These are phyloP conservation scores for Mycena citricolor DNA, from an alignment of 1,284 basidiomycete genomes.

Conservation along the genomic window DNA sequence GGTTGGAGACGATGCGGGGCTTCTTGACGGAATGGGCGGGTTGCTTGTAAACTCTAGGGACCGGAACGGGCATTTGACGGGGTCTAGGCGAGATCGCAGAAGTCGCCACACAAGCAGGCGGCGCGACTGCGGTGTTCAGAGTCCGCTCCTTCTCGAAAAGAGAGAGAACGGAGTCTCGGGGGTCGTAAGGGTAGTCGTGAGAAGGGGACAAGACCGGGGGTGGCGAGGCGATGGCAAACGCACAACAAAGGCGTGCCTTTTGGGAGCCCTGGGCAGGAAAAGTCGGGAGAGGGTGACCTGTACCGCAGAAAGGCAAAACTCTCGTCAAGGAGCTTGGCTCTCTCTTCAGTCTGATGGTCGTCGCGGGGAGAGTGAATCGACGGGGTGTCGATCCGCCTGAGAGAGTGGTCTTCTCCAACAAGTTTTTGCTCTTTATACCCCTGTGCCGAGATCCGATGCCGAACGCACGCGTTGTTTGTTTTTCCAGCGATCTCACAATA, in stretches of 20 bases:
- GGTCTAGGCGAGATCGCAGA: constrained; percentile 16
- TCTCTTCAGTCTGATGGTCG: no score
- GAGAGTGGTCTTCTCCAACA: no score
- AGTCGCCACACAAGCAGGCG: constrained; percentile 39
- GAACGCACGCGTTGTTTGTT: no score
- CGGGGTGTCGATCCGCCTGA: no score
- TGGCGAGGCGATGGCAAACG: constrained; percentile 65
- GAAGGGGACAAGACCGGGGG: constrained; percentile 34
- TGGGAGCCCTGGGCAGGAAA: constrained; percentile 38
- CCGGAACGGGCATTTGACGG: constrained; percentile 80
- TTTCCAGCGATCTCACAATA: no score
- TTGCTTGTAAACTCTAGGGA: constrained; percentile 56
- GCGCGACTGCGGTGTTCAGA: constrained; percentile 39
- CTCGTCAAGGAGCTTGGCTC: constrained; percentile 20
- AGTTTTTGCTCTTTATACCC: no score
- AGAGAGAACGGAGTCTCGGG: constrained; percentile 36
- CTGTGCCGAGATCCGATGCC: constrained; percentile 4
- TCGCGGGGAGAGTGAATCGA: no score
- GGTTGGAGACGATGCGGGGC: constrained; percentile 40
- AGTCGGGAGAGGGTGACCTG: constrained; percentile 33
- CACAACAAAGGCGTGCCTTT: constrained; percentile 92
- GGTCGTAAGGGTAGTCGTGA: constrained; percentile 62
- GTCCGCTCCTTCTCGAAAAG: constrained; percentile 33
- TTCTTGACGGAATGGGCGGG: constrained; percentile 66
- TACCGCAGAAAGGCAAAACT: constrained; percentile 28